Evolutionary conservation across 2,329 filamentous ascomycete species (phyloP).

Genomic region (Aureobasidium sp.): DNA sequence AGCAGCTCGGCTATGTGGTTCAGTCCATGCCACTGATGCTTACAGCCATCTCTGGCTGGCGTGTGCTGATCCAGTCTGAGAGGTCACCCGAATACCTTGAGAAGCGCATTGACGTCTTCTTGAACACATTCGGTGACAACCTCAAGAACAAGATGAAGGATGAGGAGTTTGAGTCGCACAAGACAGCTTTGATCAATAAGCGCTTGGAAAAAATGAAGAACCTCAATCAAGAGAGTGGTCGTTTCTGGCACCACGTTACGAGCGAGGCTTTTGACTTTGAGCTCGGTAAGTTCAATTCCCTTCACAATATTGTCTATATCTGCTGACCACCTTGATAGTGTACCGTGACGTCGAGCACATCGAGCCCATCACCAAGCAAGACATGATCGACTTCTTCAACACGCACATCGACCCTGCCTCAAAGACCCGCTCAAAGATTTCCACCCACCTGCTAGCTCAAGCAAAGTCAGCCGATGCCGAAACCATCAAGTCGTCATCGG

Average conservation of each 20-base stretch:
- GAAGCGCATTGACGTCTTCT: conserved; percentile 77
- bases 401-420: conserved; percentile 71
- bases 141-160: conserved; percentile 67
- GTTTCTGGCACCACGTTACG: conserved; percentile 79
- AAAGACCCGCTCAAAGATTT: conserved; percentile 67
- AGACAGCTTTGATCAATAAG: conserved; percentile 80
- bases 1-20: conserved; percentile 95
- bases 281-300: conserved; percentile 52
- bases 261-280: conserved; percentile 87
- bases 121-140: conserved; percentile 58
- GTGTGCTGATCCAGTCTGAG: conserved; percentile 91
- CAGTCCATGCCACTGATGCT: conserved; percentile 69
- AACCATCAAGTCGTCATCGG: conserved; percentile 10
- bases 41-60: conserved; percentile 71
- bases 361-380: conserved; percentile 65
- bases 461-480: conserved; percentile 29
- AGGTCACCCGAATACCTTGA: conserved; percentile 78
- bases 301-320: neutral
- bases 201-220: conserved; percentile 90
- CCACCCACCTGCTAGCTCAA: conserved; percentile 77
- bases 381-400: conserved; percentile 73
- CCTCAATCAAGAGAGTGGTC: conserved; percentile 70
- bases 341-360: conserved; percentile 71
- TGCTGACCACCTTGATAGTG: conserved; percentile 37
- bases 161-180: conserved; percentile 81